Base-by-base conservation (phyloP, 1,139 yeast species). In the Casaregolazyma lundiana region DNA sequence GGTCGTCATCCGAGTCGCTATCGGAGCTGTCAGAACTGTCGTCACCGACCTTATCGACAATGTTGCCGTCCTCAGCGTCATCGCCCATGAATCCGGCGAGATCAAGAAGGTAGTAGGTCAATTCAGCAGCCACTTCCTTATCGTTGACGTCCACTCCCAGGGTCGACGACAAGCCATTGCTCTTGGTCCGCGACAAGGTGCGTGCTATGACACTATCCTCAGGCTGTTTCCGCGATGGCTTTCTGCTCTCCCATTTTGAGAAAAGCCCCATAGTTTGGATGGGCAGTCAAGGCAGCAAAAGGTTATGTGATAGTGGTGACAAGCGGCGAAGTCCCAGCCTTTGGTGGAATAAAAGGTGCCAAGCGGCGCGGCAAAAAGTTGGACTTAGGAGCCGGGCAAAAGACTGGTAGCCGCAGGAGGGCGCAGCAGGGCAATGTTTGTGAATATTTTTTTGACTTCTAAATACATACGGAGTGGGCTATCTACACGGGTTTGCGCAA, bases 1-100 rank as follows among this genome's bases (percentile, higher is more conserved):
- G 26, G 21, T 32, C 22, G 11, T 35, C 36, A 2, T 38, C 42
- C 17, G 43, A 40, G 6, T 40, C 43, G 15, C 37, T 30, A 22
- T 42, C 45, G 6, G 45, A 42, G 16, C 45, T 36, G 11, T 36
- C 45, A 24, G 45, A 42, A 6, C 40, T 39, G 15, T 42, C 45
- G 13, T 42, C 45, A 16, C 24, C 45, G 29, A 42, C 40, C 26
- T 42, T 42, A 17, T 36, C 45, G 13, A 42, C 45, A 15, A 42
- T 42, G 18, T 42, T 42, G 5, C 18, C 20, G 11, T 36, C 29
- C 4, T 42, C 45, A 7, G 24, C 45, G 8, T 42, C 45, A 18
- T 42, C 45, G 3, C 45, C 45, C 15, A 42, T 16, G 13, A 18
- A 24, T 18, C 30, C 45, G 13, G 45, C 45, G 29, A 26, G 38